phyloP scores from a whole-genome alignment of 768 basidiomycete genomes.

The Kwoniella europaea region DNA sequence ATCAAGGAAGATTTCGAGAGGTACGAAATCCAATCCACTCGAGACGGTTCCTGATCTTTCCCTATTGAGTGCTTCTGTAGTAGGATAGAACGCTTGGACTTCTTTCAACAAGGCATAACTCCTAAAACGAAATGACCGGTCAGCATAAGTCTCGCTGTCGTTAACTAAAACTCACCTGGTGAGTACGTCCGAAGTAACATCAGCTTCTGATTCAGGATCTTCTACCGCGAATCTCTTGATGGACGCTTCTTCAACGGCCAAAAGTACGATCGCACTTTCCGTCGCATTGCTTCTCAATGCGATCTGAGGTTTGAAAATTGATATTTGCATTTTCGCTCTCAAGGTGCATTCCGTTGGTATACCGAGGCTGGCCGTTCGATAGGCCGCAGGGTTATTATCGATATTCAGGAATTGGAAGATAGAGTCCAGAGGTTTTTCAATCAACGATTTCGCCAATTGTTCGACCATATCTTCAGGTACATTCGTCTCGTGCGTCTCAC shows the following conservation, averaged over 20 bases:
- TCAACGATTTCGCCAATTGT: constrained; percentile 22
- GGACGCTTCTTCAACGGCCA: constrained; percentile 79
- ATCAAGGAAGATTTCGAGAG: constrained; percentile 89
- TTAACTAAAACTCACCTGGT: constrained; percentile 65
- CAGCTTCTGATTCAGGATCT: constrained; percentile 81
- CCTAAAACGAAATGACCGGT: constrained; percentile 60
- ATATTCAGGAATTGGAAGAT: constrained; percentile 27
- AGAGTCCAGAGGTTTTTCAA: constrained; percentile 9
- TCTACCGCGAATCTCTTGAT: constrained; percentile 78
- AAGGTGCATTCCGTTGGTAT: constrained; percentile 54
- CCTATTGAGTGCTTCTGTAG: constrained; percentile 23
- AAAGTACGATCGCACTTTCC: constrained; percentile 68
- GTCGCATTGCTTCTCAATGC: constrained; percentile 70
- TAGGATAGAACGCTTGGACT: constrained; percentile 84
- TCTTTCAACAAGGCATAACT: constrained; percentile 78
- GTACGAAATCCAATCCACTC: constrained; percentile 63
- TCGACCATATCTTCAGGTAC: constrained; percentile 24
- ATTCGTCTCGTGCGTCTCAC: constrained; percentile 21
- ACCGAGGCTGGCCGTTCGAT: constrained; percentile 27
- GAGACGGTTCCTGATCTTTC: constrained; percentile 22
- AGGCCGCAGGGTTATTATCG: constrained; percentile 13
- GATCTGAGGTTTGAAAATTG: constrained; percentile 90
- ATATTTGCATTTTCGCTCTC: constrained; percentile 69
- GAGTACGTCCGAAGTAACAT: constrained; percentile 83
- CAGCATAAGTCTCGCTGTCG: background rate